Evolutionary conservation across 768 basidiomycete genomes (phyloP).

Genomic region (Sarcodon aspratus): DNA sequence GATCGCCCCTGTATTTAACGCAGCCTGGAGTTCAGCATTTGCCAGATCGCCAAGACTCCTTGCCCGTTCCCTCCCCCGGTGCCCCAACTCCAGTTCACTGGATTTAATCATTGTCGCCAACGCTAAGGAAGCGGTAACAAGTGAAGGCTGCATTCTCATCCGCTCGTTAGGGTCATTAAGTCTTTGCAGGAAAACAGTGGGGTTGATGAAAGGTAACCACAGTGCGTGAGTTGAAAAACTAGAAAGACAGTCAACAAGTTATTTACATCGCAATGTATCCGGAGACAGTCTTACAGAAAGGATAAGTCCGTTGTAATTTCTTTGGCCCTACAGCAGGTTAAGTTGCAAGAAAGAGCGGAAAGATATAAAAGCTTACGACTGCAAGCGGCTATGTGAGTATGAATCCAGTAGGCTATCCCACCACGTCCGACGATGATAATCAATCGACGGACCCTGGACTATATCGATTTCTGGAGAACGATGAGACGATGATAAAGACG

Average conservation of each 20-base stretch:
- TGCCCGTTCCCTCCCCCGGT: conserved; percentile 44
- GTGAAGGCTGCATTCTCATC: conserved; percentile 52
- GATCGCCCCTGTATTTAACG: conserved; percentile 38
- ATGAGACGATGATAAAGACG: background rate
- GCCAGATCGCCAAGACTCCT: conserved; percentile 46
- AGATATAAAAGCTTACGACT: conserved; percentile 23
- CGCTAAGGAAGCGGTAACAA: conserved; percentile 58
- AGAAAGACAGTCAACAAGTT: background rate
- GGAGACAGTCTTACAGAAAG: conserved; percentile 30
- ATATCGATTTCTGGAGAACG: background rate
- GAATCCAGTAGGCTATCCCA: conserved; percentile 36
- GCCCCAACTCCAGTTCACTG: conserved; percentile 49
- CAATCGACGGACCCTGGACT: conserved; percentile 13
- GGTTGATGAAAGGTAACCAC: conserved; percentile 60
- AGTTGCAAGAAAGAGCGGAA: background rate
- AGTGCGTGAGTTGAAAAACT: conserved; percentile 58
- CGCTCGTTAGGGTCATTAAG: conserved; percentile 43
- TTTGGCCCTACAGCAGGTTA: conserved; percentile 25
- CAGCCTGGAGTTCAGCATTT: conserved; percentile 37
- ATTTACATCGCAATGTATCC: background rate
- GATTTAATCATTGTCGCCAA: conserved; percentile 65
- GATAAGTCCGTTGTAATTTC: conserved; percentile 39
- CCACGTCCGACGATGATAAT: conserved; percentile 28
- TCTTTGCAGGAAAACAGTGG: conserved; percentile 38
- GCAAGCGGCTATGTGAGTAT: conserved; percentile 28